phyloP scores from a whole-genome alignment of 2,329 filamentous ascomycete species.

The Calonectria pseudoturangicola region DNA sequence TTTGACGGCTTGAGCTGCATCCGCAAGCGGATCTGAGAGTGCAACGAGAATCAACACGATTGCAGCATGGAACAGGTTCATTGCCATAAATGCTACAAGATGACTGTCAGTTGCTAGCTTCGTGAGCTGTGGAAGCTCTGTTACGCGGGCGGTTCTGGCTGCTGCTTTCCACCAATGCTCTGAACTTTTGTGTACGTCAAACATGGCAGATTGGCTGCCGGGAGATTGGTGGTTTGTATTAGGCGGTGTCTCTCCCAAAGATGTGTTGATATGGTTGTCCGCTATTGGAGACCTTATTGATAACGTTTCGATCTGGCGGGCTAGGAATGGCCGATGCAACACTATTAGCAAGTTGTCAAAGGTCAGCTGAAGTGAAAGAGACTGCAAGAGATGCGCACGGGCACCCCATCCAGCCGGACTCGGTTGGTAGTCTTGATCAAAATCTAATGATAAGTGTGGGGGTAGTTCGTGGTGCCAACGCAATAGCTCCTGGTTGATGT shows the following conservation, averaged over 20 bases:
- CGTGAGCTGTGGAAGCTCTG: slow-evolving; percentile 57
- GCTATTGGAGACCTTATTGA: slow-evolving; percentile 6
- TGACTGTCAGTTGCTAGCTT: slow-evolving; percentile 64
- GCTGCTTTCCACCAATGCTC: slow-evolving; percentile 62
- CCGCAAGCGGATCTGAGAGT: slow-evolving; percentile 63
- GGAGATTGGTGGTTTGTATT: neutral
- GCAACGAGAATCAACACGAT: slow-evolving; percentile 65
- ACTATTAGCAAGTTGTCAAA: slow-evolving; percentile 29
- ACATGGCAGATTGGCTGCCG: neutral
- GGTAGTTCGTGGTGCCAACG: slow-evolving; percentile 15
- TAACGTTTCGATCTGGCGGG: slow-evolving; percentile 15
- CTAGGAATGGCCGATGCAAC: slow-evolving; percentile 20
- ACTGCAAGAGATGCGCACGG: slow-evolving; percentile 17
- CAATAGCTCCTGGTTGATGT: slow-evolving; percentile 15
- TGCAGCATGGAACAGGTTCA: slow-evolving; percentile 66
- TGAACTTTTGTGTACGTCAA: slow-evolving; percentile 42
- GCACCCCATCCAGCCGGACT: neutral
- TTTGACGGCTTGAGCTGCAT: slow-evolving; percentile 64
- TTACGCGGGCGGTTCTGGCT: slow-evolving; percentile 61
- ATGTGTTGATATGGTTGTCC: neutral
- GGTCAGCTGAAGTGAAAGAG: slow-evolving; percentile 28
- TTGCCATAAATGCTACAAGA: slow-evolving; percentile 64
- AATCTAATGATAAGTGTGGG: neutral
- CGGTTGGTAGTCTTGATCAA: slow-evolving; percentile 12
- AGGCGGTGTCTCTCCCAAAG: neutral